These are phyloP conservation scores for Phytopythium vexans DNA, from an alignment of 352 stramenopile species.

Conservation along the genomic window DNA sequence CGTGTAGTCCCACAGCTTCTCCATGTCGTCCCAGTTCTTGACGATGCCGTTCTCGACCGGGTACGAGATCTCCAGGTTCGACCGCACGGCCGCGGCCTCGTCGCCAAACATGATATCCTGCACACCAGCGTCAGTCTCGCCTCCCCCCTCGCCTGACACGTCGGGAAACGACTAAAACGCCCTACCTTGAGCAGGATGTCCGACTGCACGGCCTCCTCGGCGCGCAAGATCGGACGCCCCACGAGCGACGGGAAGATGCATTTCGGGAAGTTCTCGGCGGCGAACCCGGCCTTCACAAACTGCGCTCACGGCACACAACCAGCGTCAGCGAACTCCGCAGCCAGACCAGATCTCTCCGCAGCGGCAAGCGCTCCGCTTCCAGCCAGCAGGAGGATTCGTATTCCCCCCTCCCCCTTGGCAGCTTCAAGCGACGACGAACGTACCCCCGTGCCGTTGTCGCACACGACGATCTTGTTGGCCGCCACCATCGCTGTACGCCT, in stretches of 20 bases:
- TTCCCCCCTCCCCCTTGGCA: background rate
- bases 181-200: slow-evolving; percentile 85
- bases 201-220: slow-evolving; percentile 87
- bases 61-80: slow-evolving; percentile 87
- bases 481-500: slow-evolving; percentile 51
- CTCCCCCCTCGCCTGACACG: slow-evolving; percentile 7
- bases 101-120: slow-evolving; percentile 96
- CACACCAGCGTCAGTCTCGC: no score
- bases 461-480: slow-evolving; percentile 87
- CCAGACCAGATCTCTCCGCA: no score
- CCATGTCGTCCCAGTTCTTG: slow-evolving; percentile 97
- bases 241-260: slow-evolving; percentile 95
- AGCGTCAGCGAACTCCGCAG: no score
- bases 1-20: slow-evolving; percentile 97
- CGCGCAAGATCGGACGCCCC: slow-evolving; percentile 91
- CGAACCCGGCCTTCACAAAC: slow-evolving; percentile 93
- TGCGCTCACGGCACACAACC: slow-evolving; percentile 12
- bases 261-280: slow-evolving; percentile 93
- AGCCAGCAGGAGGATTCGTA: no score
- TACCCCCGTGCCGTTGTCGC: slow-evolving; percentile 86
- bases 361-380: no score
- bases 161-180: background rate
- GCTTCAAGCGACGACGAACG: slow-evolving; percentile 10
- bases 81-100: slow-evolving; percentile 85
- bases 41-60: slow-evolving; percentile 96